Evolutionary conservation across 148 eudicot genomes (phyloP), one percentile per base, ranked within the genome.

Genomic region (Spergularia bocconei): DNA sequence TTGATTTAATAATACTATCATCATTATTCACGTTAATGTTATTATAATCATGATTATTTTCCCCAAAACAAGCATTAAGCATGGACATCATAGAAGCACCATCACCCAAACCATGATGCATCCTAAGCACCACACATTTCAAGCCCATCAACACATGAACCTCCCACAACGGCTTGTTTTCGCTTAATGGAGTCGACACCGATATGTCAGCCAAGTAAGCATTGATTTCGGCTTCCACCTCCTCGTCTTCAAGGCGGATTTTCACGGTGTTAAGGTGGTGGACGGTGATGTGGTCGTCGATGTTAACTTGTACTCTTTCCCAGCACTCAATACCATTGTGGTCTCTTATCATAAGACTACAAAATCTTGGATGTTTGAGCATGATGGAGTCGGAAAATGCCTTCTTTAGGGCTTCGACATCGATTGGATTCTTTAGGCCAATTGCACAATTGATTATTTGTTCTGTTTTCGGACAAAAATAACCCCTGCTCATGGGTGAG

Each of bases 71-170:
- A 62, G 88, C 73, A 38, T 79, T 44, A 21, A 93, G 65, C 88
- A 89, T 44, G 1, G 98, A 86, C 91, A 93, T 85, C 61, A 93
- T 59, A 25, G 93, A 91, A 16, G 79, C 77, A 4, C 88, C 98
- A 60, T 93, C 98, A 3, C 96, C 98, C 14, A 91, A 44, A 0
- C 88, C 88, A 73, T 91, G 96, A 53, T 93, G 98, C 12, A 91
- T 71, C 14, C 98, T 82, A 7, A 89, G 41, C 8, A 91, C 82
- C 13, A 76, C 78, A 50, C 92, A 88, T 1, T 82, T 88, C n/a
- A 87, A 78, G 6, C 80, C 85, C 59, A 75, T 67, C 16, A 93
- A 56, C 7, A 93, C 52, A 65, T 93, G 98, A 0, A 89, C 36
- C 69, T 93, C 93, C 96, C 96, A 93, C 8, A 90, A 76, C 4